Evolutionary conservation across 768 basidiomycete genomes (phyloP).

Genomic region (Multifurca ochricompacta): DNA sequence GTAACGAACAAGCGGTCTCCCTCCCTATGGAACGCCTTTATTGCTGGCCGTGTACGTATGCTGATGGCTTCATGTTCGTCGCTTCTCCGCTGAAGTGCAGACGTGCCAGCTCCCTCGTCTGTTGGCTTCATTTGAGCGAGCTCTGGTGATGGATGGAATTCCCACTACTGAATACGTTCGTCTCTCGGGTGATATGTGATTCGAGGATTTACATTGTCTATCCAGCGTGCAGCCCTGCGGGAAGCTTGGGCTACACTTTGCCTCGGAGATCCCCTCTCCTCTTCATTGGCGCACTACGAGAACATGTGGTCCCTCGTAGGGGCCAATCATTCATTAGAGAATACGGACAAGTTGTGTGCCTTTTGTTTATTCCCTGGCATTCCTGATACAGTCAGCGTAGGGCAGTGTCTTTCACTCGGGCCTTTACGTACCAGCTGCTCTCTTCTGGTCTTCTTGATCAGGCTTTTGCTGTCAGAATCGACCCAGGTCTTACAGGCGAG

Average conservation of each 20-base stretch:
- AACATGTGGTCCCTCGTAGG: conserved; percentile 15
- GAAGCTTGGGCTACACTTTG: conserved; percentile 18
- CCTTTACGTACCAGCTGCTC: conserved; percentile 50
- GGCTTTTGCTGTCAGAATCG: conserved; percentile 41
- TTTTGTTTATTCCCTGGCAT: background rate
- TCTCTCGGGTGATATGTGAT: background rate
- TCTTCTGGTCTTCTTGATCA: conserved; percentile 48
- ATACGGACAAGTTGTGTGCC: conserved; percentile 9
- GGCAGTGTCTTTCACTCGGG: conserved; percentile 28
- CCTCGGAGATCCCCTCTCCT: conserved; percentile 8
- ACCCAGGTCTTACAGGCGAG: conserved; percentile 45
- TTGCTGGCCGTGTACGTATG: conserved; percentile 57
- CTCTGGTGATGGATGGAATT: conserved; percentile 43
- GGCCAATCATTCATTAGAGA: conserved; percentile 3
- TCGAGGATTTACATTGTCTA: background rate
- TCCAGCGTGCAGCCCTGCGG: conserved; percentile 14
- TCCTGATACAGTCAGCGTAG: background rate
- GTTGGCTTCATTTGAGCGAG: conserved; percentile 46
- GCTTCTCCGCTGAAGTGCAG: conserved; percentile 2
- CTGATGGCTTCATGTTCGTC: background rate
- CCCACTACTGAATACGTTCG: conserved; percentile 54
- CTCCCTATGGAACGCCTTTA: conserved; percentile 61
- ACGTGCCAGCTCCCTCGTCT: conserved; percentile 50
- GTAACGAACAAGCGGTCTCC: conserved; percentile 27
- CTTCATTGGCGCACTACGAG: conserved; percentile 15